These are phyloP conservation scores for Candida maris DNA, from an alignment of 805 yeast genomes.

Conservation along the genomic window DNA sequence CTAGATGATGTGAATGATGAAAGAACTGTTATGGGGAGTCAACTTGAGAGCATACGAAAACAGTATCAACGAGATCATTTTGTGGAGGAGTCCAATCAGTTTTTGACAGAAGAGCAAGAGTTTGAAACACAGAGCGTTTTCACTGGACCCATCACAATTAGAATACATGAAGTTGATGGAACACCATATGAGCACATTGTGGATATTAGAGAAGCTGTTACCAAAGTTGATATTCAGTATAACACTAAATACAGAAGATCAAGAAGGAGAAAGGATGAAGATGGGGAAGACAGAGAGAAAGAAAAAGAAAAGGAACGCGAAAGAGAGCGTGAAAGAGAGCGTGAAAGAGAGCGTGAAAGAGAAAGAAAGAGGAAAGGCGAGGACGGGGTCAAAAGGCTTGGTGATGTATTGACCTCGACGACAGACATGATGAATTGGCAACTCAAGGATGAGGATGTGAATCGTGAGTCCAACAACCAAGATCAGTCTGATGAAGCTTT, in stretches of 20 bases:
- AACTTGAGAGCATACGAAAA: slow-evolving; percentile 14
- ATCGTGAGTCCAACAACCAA: slow-evolving; percentile 52
- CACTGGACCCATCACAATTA: slow-evolving; percentile 92
- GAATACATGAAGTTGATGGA: slow-evolving; percentile 98
- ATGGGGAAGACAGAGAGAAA: slow-evolving; percentile 26
- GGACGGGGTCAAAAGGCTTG: slow-evolving; percentile 49
- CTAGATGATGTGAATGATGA: slow-evolving; percentile 18
- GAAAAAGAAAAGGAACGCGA: slow-evolving; percentile 22
- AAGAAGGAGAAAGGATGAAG: slow-evolving; percentile 59
- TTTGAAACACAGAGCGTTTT: slow-evolving; percentile 51
- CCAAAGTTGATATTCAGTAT: slow-evolving; percentile 89
- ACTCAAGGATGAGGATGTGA: slow-evolving; percentile 53
- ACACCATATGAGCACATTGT: slow-evolving; percentile 98
- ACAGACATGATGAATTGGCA: slow-evolving; percentile 69
- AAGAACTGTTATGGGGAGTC: slow-evolving; percentile 8
- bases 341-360: slow-evolving; percentile 15
- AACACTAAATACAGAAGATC: slow-evolving; percentile 88
- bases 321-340: slow-evolving; percentile 44
- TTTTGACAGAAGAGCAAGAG: slow-evolving; percentile 41
- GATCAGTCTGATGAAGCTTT: slow-evolving; percentile 66
- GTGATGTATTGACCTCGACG: slow-evolving; percentile 66
- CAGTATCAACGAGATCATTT: slow-evolving; percentile 35
- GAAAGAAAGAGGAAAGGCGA: slow-evolving; percentile 26
- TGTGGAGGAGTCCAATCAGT: slow-evolving; percentile 41
- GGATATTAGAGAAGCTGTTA: slow-evolving; percentile 77